Evolutionary conservation across 768 basidiomycete genomes (phyloP), one percentile per base, ranked within the genome.

Genomic region (Rubroboletus pulcherrimus): DNA sequence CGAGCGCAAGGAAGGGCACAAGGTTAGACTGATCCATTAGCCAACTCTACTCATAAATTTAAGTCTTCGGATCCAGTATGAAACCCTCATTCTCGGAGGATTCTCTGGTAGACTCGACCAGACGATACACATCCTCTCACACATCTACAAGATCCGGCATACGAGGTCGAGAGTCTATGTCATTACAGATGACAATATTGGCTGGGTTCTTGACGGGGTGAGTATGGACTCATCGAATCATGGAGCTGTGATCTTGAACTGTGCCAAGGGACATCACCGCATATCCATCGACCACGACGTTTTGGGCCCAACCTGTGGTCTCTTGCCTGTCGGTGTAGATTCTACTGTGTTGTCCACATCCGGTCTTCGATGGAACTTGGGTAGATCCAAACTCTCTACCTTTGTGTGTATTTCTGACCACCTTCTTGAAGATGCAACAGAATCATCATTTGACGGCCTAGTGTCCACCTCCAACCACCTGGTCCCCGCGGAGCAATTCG

Each of bases 391-490:
- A 5, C 2, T 29, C 24, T 50, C 15, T 56, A 24, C 26, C 39
- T 49, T 35, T 14, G 19, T 12, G 11, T 35, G 31, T 19, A 34
- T 33, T 45, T n/a, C 51, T 68, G 35, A 58, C 33, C 24, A 24
- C 10, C 29, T 58, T 33, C 29, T 38, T 48, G 30, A 69, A 89
- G 87, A 77, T 53, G 77, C 85, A 19, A 70, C 77, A 43, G 72
- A 75, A 58, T 97, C 94, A 0, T 91, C 86, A 0, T 91, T 98
- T 56, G 85, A 89, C 39, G 91, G 91, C 0, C 64, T 92, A 24
- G 71, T 99, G 0, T 98, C 96, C 0, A 97, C 95, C 0, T 98
- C 95, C 0, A 99, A 99, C 64, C 93, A 97, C 61, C 77, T 99
- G 7, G 67, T 92, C 0, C 84, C 86, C 0, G 78, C 78, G 2